These are phyloP conservation scores for Fraxinus cuspidata DNA, from an alignment of 257 asterid genomes.

Conservation along the genomic window DNA sequence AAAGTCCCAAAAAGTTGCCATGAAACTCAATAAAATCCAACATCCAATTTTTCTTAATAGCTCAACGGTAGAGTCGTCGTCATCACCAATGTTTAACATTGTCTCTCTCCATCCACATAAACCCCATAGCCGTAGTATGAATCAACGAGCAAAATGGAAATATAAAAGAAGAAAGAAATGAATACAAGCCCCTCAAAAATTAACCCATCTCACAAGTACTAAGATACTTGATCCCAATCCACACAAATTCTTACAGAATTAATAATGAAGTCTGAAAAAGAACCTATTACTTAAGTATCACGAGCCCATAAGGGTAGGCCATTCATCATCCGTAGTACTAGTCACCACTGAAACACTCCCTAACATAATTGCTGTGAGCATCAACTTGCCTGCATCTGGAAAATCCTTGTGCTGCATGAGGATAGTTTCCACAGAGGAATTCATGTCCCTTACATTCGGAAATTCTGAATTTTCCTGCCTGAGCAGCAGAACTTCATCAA, in stretches of 20 bases:
- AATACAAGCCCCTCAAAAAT: not conserved
- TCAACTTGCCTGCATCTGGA: constrained; percentile 85
- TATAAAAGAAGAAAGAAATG: not conserved
- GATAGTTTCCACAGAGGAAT: constrained; percentile 63
- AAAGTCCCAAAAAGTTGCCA: no score
- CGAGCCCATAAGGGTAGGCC: constrained; percentile 42
- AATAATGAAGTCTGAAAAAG: not conserved
- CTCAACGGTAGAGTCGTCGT: no score
- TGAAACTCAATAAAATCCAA: no score
- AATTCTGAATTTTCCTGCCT: constrained; percentile 49
- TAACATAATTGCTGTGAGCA: constrained; percentile 69
- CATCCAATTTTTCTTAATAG: no score
- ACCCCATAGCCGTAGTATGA: no score
- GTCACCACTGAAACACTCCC: constrained; percentile 45
- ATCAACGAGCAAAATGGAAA: no score
- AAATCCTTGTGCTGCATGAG: constrained; percentile 86
- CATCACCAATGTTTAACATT: no score
- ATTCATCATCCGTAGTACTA: constrained; percentile 22
- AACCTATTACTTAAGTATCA: not conserved
- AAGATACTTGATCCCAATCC: not conserved
- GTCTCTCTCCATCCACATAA: no score
- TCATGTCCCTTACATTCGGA: constrained; percentile 33
- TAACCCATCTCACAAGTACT: not conserved
- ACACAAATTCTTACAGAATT: not conserved
- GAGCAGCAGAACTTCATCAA: constrained; percentile 69